Conservation (phyloP, 768 basidiomycete genomes). For the Hydnomerulius pinastri region DNA sequence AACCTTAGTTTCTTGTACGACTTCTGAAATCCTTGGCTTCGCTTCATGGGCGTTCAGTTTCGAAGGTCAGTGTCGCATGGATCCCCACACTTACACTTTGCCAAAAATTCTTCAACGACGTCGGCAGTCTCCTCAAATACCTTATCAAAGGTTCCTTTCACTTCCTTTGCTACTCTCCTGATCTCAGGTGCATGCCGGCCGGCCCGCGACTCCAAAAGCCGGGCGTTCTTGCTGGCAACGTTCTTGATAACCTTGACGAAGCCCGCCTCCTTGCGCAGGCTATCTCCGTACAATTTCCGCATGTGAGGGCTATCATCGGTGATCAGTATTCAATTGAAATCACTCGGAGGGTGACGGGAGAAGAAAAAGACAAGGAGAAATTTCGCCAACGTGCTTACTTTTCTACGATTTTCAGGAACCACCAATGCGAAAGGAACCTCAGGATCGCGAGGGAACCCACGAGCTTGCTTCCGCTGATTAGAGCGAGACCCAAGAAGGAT, state of each 20-base stretch:
- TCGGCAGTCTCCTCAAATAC: slow-evolving; percentile 94
- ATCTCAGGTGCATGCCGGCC: slow-evolving; percentile 85
- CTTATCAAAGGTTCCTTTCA: slow-evolving; percentile 93
- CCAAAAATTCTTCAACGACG: slow-evolving; percentile 90
- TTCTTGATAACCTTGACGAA: slow-evolving; percentile 98
- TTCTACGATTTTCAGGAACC: slow-evolving; percentile 93
- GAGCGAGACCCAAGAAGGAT: slow-evolving; percentile 89
- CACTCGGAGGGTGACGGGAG: not conserved
- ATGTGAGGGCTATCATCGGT: slow-evolving; percentile 82
- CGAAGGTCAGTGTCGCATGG: not conserved
- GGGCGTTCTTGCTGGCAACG: slow-evolving; percentile 82
- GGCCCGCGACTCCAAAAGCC: slow-evolving; percentile 71
- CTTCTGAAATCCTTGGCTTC: slow-evolving; percentile 84
- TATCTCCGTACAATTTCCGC: slow-evolving; percentile 92
- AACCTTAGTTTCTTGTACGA: slow-evolving; percentile 91
- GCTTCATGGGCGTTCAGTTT: slow-evolving; percentile 46
- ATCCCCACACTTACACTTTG: slow-evolving; percentile 64
- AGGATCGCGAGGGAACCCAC: slow-evolving; percentile 83
- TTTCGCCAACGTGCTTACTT: slow-evolving; percentile 55
- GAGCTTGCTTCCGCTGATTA: slow-evolving; percentile 92
- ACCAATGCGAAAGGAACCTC: slow-evolving; percentile 88
- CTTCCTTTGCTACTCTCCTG: slow-evolving; percentile 81
- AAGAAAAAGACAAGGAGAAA: not conserved
- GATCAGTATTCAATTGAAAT: slow-evolving; percentile 3
- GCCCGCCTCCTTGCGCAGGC: slow-evolving; percentile 92